Conservation (phyloP, 306 rosid genomes). For the Trifolium dubium region DNA sequence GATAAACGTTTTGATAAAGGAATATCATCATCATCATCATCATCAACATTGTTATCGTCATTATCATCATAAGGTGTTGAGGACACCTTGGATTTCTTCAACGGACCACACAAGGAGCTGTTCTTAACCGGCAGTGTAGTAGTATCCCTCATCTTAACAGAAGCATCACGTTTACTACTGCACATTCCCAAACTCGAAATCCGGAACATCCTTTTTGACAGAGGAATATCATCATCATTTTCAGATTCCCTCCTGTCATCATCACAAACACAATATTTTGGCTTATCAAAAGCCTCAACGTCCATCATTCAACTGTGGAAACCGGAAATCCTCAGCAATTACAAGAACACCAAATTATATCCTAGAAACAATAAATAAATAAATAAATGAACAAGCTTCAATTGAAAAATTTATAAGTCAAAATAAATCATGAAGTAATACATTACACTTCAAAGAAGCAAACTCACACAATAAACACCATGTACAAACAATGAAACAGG, state of each 20-base stretch:
- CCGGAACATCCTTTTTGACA: background rate
- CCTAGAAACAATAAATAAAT: background rate
- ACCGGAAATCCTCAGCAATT: background rate
- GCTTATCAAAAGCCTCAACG: conserved; percentile 25
- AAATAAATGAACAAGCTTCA: background rate
- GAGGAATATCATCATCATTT: conserved; percentile 7
- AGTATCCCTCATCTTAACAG: conserved; percentile 10
- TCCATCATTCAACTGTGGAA: background rate
- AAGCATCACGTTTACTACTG: background rate
- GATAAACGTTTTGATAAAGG: background rate
- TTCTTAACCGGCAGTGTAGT: background rate
- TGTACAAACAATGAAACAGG: no score
- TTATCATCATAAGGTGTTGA: background rate
- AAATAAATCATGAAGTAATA: no score
- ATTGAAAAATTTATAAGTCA: no score
- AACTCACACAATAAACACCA: background rate
- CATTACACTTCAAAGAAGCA: background rate
- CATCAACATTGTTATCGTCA: no score
- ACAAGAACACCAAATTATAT: background rate
- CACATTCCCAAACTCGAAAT: conserved; percentile 25
- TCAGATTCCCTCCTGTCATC: background rate
- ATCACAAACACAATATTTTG: conserved; percentile 4
- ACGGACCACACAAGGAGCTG: background rate
- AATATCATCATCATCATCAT: background rate
- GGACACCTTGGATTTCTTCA: background rate